phyloP scores from a whole-genome alignment of 2,329 filamentous ascomycete species.

The Eutypella sp. region DNA sequence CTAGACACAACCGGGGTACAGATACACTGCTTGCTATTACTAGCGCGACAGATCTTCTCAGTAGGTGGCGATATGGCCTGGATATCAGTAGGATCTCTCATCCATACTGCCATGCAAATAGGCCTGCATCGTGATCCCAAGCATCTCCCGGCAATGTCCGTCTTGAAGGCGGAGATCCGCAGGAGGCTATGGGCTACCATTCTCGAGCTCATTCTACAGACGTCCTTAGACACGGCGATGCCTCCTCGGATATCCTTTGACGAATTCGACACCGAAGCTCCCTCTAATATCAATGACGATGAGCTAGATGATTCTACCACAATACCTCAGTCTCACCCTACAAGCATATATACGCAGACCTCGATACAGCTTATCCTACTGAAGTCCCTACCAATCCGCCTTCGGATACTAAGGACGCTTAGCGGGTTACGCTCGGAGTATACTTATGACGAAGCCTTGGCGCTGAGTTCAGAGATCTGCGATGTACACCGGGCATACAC shows the following conservation, averaged over 20 bases:
- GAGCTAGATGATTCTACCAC: conserved; percentile 21
- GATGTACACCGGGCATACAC: conserved; percentile 18
- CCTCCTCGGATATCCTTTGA: conserved; percentile 33
- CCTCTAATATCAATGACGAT: conserved; percentile 31
- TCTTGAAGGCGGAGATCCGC: conserved; percentile 33
- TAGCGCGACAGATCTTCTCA: conserved; percentile 37
- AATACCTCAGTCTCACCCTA: conserved; percentile 17
- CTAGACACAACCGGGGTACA: conserved; percentile 32
- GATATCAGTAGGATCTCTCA: conserved; percentile 35
- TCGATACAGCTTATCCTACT: conserved; percentile 32
- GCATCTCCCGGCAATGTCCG: conserved; percentile 29
- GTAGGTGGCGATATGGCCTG: conserved; percentile 37
- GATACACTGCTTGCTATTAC: conserved; percentile 32
- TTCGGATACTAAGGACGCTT: conserved; percentile 29
- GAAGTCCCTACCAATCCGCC: conserved; percentile 30
- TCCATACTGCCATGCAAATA: conserved; percentile 40
- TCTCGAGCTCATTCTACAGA: conserved; percentile 34
- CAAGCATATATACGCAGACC: conserved; percentile 24
- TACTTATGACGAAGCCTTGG: conserved; percentile 30
- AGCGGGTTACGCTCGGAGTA: conserved; percentile 28
- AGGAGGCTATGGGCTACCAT: conserved; percentile 40
- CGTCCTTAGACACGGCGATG: conserved; percentile 34
- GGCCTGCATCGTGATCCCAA: conserved; percentile 39
- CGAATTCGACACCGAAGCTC: conserved; percentile 35
- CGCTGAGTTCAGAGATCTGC: conserved; percentile 29